phyloP scores from a whole-genome alignment of 2,329 filamentous ascomycete species.

The Sodiomyces alkalinus region DNA sequence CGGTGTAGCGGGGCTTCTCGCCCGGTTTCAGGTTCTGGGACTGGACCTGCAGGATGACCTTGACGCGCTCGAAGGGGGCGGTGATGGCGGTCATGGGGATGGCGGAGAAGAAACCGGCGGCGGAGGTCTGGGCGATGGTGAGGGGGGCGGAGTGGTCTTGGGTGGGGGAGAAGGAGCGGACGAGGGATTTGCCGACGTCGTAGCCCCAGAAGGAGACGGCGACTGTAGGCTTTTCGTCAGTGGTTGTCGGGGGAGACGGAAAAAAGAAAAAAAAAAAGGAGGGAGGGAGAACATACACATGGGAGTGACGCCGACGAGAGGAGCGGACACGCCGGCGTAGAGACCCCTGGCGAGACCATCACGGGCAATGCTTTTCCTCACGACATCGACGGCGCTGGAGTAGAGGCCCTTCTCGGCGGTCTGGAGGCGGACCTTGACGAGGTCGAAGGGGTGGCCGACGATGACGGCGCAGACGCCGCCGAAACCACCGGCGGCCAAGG shows the following conservation, averaged over 20 bases:
- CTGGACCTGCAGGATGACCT: slow-evolving; percentile 95
- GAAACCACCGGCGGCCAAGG: slow-evolving; percentile 78
- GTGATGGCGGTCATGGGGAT: slow-evolving; percentile 97
- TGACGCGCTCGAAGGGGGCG: slow-evolving; percentile 97
- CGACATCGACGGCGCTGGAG: slow-evolving; percentile 77
- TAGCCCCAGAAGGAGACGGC: slow-evolving; percentile 73
- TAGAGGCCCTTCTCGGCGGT: slow-evolving; percentile 92
- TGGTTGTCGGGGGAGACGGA: slow-evolving; percentile 1
- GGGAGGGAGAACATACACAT: slow-evolving; percentile 62
- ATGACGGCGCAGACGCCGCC: slow-evolving; percentile 89
- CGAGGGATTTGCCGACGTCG: slow-evolving; percentile 84
- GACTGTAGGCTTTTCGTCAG: slow-evolving; percentile 28
- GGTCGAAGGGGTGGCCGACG: slow-evolving; percentile 90
- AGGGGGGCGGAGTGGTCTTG: slow-evolving; percentile 54
- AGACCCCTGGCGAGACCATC: slow-evolving; percentile 71
- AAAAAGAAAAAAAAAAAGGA: neutral
- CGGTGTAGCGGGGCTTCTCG: slow-evolving; percentile 83
- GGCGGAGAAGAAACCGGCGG: slow-evolving; percentile 93
- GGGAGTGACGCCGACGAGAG: slow-evolving; percentile 86
- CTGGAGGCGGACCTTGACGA: slow-evolving; percentile 95
- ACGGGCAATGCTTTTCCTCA: slow-evolving; percentile 71
- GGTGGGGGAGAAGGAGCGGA: slow-evolving; percentile 48
- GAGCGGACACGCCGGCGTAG: slow-evolving; percentile 94
- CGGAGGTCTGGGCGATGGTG: slow-evolving; percentile 73
- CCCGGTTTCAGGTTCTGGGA: slow-evolving; percentile 81